Percentiles rank a stretch among this genome's conserved stretches.
Evolutionary conservation across 2,329 filamentous ascomycete genomes (phyloP).

Genomic region (Chrysosphaeria jannelii): DNA sequence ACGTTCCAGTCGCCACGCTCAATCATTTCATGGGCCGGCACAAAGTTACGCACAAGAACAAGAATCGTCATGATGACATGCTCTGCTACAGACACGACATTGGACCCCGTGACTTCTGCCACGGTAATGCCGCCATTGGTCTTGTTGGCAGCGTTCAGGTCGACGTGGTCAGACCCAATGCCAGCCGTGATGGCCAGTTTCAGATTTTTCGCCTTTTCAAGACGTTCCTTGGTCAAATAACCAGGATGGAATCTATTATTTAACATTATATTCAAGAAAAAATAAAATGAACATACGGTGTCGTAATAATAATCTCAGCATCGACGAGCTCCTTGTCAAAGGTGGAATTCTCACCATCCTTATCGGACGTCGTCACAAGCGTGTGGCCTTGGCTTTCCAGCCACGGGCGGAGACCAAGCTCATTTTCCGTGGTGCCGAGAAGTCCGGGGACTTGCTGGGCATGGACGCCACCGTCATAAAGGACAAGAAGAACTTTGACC

Average conservation of each 20-base stretch:
- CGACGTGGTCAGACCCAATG: conserved; percentile 95
- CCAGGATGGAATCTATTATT: conserved; percentile 66
- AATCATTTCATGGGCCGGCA: conserved; percentile 88
- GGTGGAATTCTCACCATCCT: conserved; percentile 71
- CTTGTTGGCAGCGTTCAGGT: conserved; percentile 88
- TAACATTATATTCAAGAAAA: not conserved
- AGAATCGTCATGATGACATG: conserved; percentile 99
- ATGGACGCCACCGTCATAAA: conserved; percentile 80
- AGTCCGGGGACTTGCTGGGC: conserved; percentile 62
- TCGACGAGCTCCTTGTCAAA: conserved; percentile 93
- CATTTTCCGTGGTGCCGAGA: conserved; percentile 90
- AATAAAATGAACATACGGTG: conserved; percentile 29
- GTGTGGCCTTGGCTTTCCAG: conserved; percentile 92
- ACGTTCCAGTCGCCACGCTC: conserved; percentile 79
- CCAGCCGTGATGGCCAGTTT: conserved; percentile 92
- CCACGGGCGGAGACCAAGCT: conserved; percentile 92
- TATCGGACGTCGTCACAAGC: conserved; percentile 88
- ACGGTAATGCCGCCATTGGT: conserved; percentile 96
- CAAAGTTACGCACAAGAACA: conserved; percentile 85
- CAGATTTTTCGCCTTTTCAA: conserved; percentile 95
- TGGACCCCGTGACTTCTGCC: conserved; percentile 90
- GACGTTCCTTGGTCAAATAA: conserved; percentile 85
- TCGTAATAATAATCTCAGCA: conserved; percentile 96
- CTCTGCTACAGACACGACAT: conserved; percentile 95
- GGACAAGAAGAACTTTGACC: conserved; percentile 85